A percentile compares a stretch with the other conserved stretches of the same genome.
Conservation (phyloP, 2,329 filamentous ascomycete genomes). For the Didymella segeticola region DNA sequence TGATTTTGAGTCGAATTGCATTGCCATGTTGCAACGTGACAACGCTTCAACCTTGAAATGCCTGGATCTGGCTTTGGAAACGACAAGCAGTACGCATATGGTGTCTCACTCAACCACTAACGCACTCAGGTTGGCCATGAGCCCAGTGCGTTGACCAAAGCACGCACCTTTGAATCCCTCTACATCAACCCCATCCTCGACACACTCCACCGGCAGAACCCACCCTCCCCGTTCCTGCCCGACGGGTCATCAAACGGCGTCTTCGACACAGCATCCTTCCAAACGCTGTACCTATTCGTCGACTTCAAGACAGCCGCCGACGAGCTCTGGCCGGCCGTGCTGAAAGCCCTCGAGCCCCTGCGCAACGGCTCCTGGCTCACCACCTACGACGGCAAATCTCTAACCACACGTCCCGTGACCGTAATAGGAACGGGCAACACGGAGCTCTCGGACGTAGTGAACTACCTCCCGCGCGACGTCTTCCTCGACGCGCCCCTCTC, state of each 20-base stretch:
- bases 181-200: constrained; percentile 67
- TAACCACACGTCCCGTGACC: constrained; percentile 62
- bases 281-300: constrained; percentile 70
- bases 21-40: not conserved
- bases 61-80: too few relatives aligned
- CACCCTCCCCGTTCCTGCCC: constrained; percentile 56
- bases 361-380: constrained; percentile 61
- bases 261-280: constrained; percentile 63
- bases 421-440: constrained; percentile 67
- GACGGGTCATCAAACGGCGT: constrained; percentile 63
- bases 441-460: constrained; percentile 52
- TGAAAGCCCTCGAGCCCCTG: constrained; percentile 64
- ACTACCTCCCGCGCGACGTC: constrained; percentile 50
- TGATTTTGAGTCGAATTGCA: not conserved
- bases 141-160: constrained; percentile 57
- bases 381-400: constrained; percentile 55
- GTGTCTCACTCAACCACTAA: not conserved
- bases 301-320: constrained; percentile 67
- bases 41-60: not conserved
- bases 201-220: constrained; percentile 63
- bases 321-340: constrained; percentile 63
- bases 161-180: constrained; percentile 62
- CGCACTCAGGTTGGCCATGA: constrained; percentile 62
- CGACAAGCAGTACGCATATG: not conserved
- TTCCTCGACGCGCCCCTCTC: constrained; percentile 67